Conservation (phyloP, 768 basidiomycete genomes). For the Tylopilus vinaceipallidus region DNA sequence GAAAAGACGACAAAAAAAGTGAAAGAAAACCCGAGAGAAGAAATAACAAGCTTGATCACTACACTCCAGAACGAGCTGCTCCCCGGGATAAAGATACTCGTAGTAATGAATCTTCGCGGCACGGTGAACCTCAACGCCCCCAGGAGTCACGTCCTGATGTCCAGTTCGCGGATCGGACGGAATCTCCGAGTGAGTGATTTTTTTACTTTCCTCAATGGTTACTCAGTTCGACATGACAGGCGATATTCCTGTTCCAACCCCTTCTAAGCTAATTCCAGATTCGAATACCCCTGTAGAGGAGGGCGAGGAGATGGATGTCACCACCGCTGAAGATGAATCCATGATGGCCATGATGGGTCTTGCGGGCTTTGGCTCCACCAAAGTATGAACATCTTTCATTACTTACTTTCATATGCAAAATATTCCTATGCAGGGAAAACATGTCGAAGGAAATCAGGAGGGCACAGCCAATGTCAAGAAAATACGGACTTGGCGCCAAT, state of each 20-base stretch:
- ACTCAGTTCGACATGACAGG: conserved; percentile 5
- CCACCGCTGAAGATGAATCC: conserved; percentile 68
- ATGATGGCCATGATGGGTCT: conserved; percentile 94
- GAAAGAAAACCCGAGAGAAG: conserved; percentile 32
- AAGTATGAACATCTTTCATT: conserved; percentile 46
- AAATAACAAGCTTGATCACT: conserved; percentile 42
- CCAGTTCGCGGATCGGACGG: conserved; percentile 7
- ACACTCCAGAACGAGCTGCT: conserved; percentile 37
- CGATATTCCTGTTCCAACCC: conserved; percentile 3
- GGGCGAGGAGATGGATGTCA: conserved; percentile 48
- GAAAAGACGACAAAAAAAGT: conserved; percentile 31
- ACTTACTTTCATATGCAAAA: not conserved
- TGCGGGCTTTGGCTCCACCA: conserved; percentile 82
- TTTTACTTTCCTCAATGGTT: not conserved
- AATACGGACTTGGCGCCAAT: conserved; percentile 91
- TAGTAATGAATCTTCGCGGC: conserved; percentile 21
- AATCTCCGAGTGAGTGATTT: conserved; percentile 16
- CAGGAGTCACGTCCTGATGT: conserved; percentile 19
- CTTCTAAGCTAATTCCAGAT: conserved; percentile 38
- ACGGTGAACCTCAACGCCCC: conserved; percentile 22
- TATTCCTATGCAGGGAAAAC: conserved; percentile 58
- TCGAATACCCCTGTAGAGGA: conserved; percentile 47
- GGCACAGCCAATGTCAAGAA: conserved; percentile 69
- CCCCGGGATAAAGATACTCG: conserved; percentile 27
- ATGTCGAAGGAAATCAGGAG: conserved; percentile 81